Conservation (phyloP, 2,329 filamentous ascomycete genomes). For the Lachnellula willkommii region DNA sequence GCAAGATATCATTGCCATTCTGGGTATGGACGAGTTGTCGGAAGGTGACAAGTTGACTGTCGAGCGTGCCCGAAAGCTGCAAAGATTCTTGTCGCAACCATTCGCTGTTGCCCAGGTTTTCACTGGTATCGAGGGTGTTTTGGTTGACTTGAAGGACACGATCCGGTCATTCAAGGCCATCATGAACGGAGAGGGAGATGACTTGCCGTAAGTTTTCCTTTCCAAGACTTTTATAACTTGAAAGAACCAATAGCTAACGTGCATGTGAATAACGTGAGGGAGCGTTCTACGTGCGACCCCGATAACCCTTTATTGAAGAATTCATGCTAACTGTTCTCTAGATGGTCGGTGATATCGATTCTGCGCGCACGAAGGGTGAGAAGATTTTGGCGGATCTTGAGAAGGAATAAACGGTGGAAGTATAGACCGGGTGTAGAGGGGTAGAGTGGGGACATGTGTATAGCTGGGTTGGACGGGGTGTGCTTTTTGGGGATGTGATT, state of each 20-base stretch:
- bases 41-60: slow-evolving; percentile 99
- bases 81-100: slow-evolving; percentile 99
- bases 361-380: slow-evolving; percentile 93
- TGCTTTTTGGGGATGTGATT: slow-evolving; percentile 5
- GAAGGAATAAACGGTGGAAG: slow-evolving; percentile 12
- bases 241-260: no score
- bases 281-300: slow-evolving; percentile 49
- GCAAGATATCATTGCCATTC: slow-evolving; percentile 99
- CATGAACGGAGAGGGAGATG: slow-evolving; percentile 80
- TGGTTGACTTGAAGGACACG: slow-evolving; percentile 98
- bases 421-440: slow-evolving; percentile 3
- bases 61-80: slow-evolving; percentile 99
- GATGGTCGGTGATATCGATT: slow-evolving; percentile 87
- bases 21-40: slow-evolving; percentile 97
- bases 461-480: slow-evolving; percentile 7
- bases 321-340: slow-evolving; percentile 31
- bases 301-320: not conserved
- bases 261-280: slow-evolving; percentile 49
- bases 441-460: slow-evolving; percentile 13
- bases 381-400: slow-evolving; percentile 94
- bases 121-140: slow-evolving; percentile 79
- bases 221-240: no score
- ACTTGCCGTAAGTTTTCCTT: slow-evolving; percentile 54
- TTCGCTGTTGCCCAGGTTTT: slow-evolving; percentile 85
- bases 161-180: slow-evolving; percentile 94